Evolutionary conservation across 2,329 filamentous ascomycete species (phyloP), one percentile per base, ranked within the genome.

Genomic region (Westerdykella sp.): DNA sequence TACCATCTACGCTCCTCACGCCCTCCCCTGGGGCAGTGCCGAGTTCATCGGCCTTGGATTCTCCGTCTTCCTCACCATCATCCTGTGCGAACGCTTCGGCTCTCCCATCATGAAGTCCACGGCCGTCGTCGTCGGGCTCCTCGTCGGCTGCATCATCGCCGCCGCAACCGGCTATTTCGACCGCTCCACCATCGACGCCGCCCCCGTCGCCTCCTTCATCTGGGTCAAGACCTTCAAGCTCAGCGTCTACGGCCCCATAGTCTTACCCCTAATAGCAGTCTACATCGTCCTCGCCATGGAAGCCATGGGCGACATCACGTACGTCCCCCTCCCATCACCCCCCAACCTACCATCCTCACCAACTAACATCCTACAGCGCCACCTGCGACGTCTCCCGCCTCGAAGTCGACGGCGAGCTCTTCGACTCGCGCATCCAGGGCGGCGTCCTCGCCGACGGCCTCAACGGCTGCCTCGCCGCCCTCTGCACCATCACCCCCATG

Each of bases 81-180:
- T 93, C 47, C 61, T 91, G 11, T 87, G 84, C 61, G 87, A 93
- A 65, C 79, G 85, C 10, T 89, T 90, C 54, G 87, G 87, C 1
- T 78, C 85, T 0, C 87, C 87, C 0, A 84, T 93, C 51, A 90
- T 93, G 84, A 90, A 90, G 62, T 86, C 81, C 2, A 84, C 80
- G 6, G 81, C 83, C 12, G 85, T 91, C 25, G 79, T 90, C 34
- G 73, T 88, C 43, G 86, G 87, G 12, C 73, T 90, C 5, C 74
- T 88, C 0, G 74, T 83, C 1, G 87, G 87, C 37, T 90, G 86
- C 66, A 84, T 89, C 56, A 85, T 93, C 47, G 85, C 84, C 10
- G 86, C 76, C 0, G 86, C 85, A 1, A 82, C 77, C 40, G 86
- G 85, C 23, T 93, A 91, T 67, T 91, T 90, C 59, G 83, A 85